Conservation (phyloP, 148 eudicot species). For the Polygonum maritimum region DNA sequence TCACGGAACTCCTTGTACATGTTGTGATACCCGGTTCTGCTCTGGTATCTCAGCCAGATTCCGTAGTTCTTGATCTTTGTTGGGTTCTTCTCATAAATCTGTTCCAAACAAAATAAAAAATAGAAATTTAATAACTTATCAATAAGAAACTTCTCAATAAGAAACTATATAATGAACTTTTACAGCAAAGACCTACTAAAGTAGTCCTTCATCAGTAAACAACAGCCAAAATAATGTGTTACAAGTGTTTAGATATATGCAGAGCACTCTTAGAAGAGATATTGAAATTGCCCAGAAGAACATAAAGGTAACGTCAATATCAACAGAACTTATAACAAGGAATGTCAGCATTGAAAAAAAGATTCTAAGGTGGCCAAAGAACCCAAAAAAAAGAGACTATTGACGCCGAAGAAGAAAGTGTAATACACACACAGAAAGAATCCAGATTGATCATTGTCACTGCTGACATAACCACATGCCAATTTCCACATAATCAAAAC, state of each 20-base stretch:
- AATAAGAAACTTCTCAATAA: too few species aligned
- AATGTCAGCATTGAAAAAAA: not conserved
- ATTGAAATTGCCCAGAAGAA: not conserved
- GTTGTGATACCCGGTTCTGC: conserved; percentile 80
- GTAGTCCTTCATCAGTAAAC: not conserved
- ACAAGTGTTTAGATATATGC: not conserved
- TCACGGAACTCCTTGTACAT: conserved; percentile 92
- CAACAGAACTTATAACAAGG: not conserved
- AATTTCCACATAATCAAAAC: not conserved
- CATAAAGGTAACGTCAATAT: not conserved
- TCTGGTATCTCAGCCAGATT: conserved; percentile 75
- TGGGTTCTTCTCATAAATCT: conserved; percentile 82
- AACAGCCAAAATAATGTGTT: not conserved
- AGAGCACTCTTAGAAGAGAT: not conserved
- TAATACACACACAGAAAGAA: not conserved
- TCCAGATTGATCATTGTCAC: not conserved
- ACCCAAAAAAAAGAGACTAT: not conserved
- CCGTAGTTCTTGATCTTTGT: conserved; percentile 83
- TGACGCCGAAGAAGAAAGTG: not conserved
- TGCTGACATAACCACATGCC: not conserved
- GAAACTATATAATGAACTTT: not conserved
- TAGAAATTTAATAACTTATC: too few species aligned
- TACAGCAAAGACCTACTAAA: not conserved
- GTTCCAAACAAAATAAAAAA: not conserved
- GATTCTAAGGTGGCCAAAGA: not conserved